Base-by-base conservation (phyloP, 2,329 filamentous ascomycete genomes). In the Trichoderma koningiopsis region DNA sequence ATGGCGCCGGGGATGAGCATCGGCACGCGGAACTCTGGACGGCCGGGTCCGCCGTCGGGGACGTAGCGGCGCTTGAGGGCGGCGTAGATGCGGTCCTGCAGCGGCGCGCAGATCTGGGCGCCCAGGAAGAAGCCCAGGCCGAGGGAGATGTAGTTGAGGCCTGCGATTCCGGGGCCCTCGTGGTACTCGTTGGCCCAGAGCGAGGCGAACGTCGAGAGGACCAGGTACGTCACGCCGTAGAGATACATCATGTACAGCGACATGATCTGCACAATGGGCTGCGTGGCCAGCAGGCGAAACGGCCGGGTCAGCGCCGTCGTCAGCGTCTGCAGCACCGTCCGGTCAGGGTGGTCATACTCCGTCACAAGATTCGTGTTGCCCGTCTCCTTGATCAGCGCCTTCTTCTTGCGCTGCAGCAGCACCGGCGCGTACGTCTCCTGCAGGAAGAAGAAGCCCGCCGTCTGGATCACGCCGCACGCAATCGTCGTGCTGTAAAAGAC, bases 401-500 rank as follows among this genome's bases (percentile, higher is more conserved):
- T 77, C 52, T 88, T 87, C 76, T 89, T 90, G 71, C 83, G 79
- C 33, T 82, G 77, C 92, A 91, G 82, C 14, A 91, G 80, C 0
- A 81, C 79, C 0, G 88, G 85, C 0, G 87, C 82, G 71, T 89
- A 91, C 49, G 83, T 85, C 77, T 91, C 89, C 72, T 89, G 84
- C 5, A 93, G 83, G 22, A 86, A 86, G 60, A 92, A 77, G 5
- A 90, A 33, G 1, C 79, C 90, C 8, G 85, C 79, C 13, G 85
- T 70, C 75, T 92, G 89, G 62, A 93, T 86, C 14, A 87, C 70
- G 1, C 83, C 89, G 68, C 88, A 87, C 11, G 80, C 79, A 68
- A 92, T 89, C 1, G 88, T 87, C 0, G 89, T 91, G 0, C 87
- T 83, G 79, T 86, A 92, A 80, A 93, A 93, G 8, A 88, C 86